These are phyloP conservation scores for Aspergillus coremiiformis DNA, from an alignment of 495 filamentous ascomycete species.

Conservation along the genomic window DNA sequence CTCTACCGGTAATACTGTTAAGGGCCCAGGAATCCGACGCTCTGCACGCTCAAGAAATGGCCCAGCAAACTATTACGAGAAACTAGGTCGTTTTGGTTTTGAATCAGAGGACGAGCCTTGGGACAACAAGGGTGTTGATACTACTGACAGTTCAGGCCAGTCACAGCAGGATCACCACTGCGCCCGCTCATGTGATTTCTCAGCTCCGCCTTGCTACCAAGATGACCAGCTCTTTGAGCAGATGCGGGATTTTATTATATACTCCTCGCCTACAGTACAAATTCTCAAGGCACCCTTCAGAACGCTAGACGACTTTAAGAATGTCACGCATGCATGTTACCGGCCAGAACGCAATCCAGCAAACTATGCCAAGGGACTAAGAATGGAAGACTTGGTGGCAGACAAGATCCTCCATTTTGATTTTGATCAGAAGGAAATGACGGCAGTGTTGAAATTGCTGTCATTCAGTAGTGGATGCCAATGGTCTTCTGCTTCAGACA, in stretches of 20 bases:
- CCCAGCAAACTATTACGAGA: constrained; percentile 24
- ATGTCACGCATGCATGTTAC: constrained; percentile 7
- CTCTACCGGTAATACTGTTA: not conserved
- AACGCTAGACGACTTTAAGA: constrained; percentile 4
- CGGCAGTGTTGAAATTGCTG: constrained; percentile 10
- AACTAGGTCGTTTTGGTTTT: not conserved
- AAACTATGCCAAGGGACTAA: constrained; percentile 5
- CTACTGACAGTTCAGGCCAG: not conserved
- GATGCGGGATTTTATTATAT: not conserved
- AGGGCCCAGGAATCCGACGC: constrained; percentile 11
- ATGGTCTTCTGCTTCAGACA: constrained; percentile 1
- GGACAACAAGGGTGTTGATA: not conserved
- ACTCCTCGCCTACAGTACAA: constrained; percentile 6
- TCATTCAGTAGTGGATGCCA: constrained; percentile 3
- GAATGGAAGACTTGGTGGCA: not conserved
- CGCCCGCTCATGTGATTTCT: not conserved
- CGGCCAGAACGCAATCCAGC: constrained; percentile 7
- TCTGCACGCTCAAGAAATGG: constrained; percentile 17
- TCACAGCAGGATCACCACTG: not conserved
- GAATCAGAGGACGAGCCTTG: constrained; percentile 7
- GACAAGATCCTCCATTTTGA: constrained; percentile 12
- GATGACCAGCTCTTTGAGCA: not conserved
- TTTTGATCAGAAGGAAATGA: constrained; percentile 13
- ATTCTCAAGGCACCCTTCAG: constrained; percentile 6
- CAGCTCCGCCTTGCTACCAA: not conserved